phyloP scores from a whole-genome alignment of 345 rosid genomes.

The Eutrema japonicum region DNA sequence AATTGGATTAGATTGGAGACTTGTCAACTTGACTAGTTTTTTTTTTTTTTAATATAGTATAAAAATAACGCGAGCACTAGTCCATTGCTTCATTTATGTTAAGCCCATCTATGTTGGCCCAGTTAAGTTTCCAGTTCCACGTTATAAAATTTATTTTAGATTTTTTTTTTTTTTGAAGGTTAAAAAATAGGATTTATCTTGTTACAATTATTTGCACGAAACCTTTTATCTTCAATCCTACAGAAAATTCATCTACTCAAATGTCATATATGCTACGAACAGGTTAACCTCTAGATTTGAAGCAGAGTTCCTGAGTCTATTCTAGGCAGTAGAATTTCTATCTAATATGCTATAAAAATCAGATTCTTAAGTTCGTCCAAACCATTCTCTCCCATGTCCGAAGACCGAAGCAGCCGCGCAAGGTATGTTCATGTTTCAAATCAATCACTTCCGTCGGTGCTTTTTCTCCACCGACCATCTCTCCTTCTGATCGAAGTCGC shows the following conservation, averaged over 20 bases:
- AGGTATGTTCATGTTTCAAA: too few species aligned
- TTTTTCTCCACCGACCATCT: too few species aligned
- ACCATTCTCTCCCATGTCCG: too few species aligned
- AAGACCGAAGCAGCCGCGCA: too few species aligned
- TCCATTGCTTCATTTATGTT: slow-evolving; percentile 1
- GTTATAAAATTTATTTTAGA: too few species aligned
- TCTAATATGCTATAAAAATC: too few species aligned
- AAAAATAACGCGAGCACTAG: not conserved
- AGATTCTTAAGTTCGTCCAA: too few species aligned
- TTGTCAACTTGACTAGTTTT: not conserved
- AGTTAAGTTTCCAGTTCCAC: not conserved
- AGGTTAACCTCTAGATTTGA: not conserved
- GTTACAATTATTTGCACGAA: not conserved
- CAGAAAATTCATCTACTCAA: not conserved
- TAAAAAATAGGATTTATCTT: not conserved
- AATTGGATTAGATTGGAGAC: not conserved
- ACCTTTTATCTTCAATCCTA: not conserved
- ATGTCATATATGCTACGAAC: not conserved
- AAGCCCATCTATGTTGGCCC: slow-evolving; percentile 9
- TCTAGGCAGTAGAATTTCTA: too few species aligned
- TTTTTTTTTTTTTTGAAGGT: not conserved
- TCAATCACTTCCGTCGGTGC: too few species aligned
- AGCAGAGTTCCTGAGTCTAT: too few species aligned
- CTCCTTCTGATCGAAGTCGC: too few species aligned
- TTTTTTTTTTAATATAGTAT: not conserved